Conservation (phyloP, 257 asterid genomes). For the Solanum lycopersicoides region DNA sequence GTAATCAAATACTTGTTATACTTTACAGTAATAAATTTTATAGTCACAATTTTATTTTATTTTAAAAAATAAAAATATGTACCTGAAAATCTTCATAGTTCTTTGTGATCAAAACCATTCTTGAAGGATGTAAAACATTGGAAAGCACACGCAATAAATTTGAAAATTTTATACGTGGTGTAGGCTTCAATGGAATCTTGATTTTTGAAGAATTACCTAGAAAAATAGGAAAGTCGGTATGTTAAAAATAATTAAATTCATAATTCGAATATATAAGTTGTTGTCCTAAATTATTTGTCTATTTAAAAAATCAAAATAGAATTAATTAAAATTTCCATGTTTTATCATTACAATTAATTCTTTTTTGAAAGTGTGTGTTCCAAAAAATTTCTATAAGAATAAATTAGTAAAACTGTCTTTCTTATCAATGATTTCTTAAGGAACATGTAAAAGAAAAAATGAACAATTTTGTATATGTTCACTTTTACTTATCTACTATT, state of each 20-base stretch:
- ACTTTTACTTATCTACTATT: neutral
- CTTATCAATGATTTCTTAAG: neutral
- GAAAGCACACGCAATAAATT: conserved; percentile 24
- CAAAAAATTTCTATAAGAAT: too few relatives aligned
- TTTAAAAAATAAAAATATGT: neutral
- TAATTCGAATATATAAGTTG: neutral
- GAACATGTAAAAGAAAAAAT: neutral
- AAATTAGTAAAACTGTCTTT: neutral
- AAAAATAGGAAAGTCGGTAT: neutral
- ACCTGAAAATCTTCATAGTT: conserved; percentile 22
- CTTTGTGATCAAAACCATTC: conserved; percentile 12
- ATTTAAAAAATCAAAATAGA: neutral
- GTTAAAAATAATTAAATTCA: neutral
- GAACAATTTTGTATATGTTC: neutral
- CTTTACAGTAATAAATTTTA: neutral
- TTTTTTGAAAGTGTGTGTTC: neutral
- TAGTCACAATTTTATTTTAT: neutral
- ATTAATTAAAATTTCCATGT: neutral
- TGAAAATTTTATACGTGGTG: conserved; percentile 7
- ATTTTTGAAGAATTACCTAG: neutral
- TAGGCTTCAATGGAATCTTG: neutral
- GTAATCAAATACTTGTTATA: neutral
- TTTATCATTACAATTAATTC: neutral
- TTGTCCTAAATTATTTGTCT: neutral
- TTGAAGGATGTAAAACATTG: conserved; percentile 19